Evolutionary conservation across 2,329 filamentous ascomycete species (phyloP), one percentile per base, ranked within the genome.

Genomic region (Alternaria ethzedia): DNA sequence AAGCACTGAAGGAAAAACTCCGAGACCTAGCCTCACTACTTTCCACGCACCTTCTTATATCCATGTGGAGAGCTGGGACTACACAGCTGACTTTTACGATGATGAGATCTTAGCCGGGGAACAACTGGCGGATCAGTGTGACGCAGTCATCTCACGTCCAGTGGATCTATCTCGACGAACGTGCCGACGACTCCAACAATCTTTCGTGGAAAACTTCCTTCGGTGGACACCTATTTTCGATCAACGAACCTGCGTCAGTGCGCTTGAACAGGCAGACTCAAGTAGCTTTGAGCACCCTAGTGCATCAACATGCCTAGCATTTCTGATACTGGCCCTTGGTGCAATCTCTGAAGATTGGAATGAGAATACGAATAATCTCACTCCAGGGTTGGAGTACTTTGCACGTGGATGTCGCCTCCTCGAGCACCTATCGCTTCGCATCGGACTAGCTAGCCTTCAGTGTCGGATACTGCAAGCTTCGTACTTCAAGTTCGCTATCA

Each of bases 171-270:
- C 68, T 2, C 63, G 68, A 47, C 56, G 72, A 30, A 74, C 67
- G 15, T 72, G 68, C 17, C 60, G 72, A 44, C 68, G 70, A 5
- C 57, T 75, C 8, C 70, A 71, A 52, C 69, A 75, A 62, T 69
- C 61, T 10, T 75, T 75, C 44, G 72, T 75, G 10, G 67, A 72
- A 44, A 73, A 72, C 63, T 74, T 75, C 51, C 65, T 75, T 30
- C 65, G 70, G 30, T 75, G 73, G 73, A 72, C 70, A 7, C 73
- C 73, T 9, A 69, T 75, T 8, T 71, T 75, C 55, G 70, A 73
- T 43, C 67, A 71, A 51, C 50, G 50, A 32, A 62, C 63, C 2
- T 75, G 73, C 46, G 59, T 72, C 13, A 64, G 52, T 25, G 70
- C 69, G 20, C 45, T 73, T 26, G 67, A 74, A 21, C 57, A 66